Evolutionary conservation across 257 asterid species (phyloP), one percentile per base, ranked within the genome.

Genomic region (Hygrophila difformis): DNA sequence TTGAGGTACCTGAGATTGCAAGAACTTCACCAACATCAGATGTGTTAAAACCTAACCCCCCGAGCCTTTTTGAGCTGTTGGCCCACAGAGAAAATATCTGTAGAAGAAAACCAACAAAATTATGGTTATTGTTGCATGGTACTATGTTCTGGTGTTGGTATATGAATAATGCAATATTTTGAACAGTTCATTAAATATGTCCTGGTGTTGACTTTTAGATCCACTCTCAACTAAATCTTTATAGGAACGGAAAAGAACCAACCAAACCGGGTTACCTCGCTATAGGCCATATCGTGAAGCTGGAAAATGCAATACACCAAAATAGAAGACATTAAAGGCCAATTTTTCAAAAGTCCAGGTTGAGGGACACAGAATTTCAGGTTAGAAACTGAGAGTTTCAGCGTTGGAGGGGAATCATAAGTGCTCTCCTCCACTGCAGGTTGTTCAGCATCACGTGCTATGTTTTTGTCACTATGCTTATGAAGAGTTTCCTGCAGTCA

Each of bases 51-150:
- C 80, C 66, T 56, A 88, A 67, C 13, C 97, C 95, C 38, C 89
- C 94, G 5, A 74, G 65, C 65, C 65, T 81, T 57, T 39, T 70
- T 23, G 97, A 77, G 60, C 87, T 88, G 43, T 69, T 93, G 13
- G 97, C 84, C 97, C 97, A 88, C 52, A 88, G 55, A 10, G 97
- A 75, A 62, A 88, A 88, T 74, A 84, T 87, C 95, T 87, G 48
- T 8, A 40, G 39, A 18, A 16, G 29, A 12, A 41, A 38, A 39
- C 3, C 12, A 17, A 41, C 17, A 3, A 20, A 15, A 28, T 22
- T 21, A 18, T 42, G 33, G 33, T n/a, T 15, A 14, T 23, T 36
- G 20, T n/a, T n/a, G n/a, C n/a, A n/a, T n/a, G n/a, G n/a, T n/a
- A n/a, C n/a, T n/a, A n/a, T n/a, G n/a, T n/a, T n/a, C n/a, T n/a